Conservation (phyloP, 2,329 filamentous ascomycete species). For the Aspergillus clavatus region DNA sequence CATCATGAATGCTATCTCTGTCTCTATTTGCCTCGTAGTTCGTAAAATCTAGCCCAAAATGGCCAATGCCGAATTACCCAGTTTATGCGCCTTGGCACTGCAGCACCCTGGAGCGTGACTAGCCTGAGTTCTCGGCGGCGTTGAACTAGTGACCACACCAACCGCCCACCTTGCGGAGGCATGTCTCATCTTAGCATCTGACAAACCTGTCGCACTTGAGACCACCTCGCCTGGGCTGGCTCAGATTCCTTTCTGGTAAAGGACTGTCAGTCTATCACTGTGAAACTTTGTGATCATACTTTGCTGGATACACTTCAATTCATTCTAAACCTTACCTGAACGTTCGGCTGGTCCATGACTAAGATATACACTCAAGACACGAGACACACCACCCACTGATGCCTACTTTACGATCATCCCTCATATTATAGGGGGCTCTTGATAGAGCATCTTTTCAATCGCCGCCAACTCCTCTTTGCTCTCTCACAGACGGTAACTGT, state of each 20-base stretch:
- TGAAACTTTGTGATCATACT: not conserved
- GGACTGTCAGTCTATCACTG: conserved; percentile 3
- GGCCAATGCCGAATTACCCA: not conserved
- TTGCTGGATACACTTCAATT: not conserved
- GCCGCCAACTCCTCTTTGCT: not conserved
- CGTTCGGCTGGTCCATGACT: not conserved
- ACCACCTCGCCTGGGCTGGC: conserved; percentile 15
- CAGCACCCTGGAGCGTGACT: not conserved
- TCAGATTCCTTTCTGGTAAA: conserved; percentile 22
- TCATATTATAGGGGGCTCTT: conserved; percentile 6
- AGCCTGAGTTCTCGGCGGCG: not conserved
- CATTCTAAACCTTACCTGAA: not conserved
- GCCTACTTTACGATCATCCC: conserved; percentile 4
- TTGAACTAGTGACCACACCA: not conserved
- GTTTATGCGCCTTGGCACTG: not conserved
- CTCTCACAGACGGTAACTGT: not conserved
- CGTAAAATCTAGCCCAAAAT: too few relatives aligned
- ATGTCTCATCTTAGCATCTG: not conserved
- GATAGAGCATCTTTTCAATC: conserved; percentile 1
- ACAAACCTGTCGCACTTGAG: conserved; percentile 1
- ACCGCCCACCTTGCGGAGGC: not conserved
- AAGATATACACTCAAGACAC: not conserved
- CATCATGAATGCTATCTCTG: not conserved
- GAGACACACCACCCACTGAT: conserved; percentile 1
- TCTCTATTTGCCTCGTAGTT: too few relatives aligned